Percentiles rank a stretch among this genome's conserved stretches.
Conservation (phyloP, 345 rosid species). For the Anastatica hierochuntica region DNA sequence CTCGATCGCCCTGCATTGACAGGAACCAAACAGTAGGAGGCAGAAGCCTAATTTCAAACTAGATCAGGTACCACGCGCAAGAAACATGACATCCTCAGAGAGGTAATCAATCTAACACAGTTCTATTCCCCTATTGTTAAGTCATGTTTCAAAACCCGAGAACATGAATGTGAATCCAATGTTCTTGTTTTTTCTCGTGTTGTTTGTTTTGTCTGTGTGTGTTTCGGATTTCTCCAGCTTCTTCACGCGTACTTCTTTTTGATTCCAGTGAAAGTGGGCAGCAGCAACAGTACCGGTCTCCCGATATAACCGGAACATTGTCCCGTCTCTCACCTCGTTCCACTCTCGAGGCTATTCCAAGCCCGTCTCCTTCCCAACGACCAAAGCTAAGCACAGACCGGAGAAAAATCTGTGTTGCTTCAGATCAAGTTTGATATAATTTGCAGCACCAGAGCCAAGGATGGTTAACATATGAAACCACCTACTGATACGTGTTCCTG, state of each 20-base stretch:
- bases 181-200: slow-evolving; percentile 5
- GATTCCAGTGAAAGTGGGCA: slow-evolving; percentile 44
- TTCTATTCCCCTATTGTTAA: neutral
- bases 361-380: slow-evolving; percentile 31
- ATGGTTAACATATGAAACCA: too few relatives aligned
- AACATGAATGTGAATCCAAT: too few relatives aligned
- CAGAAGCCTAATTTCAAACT: slow-evolving; percentile 30
- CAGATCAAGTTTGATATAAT: slow-evolving; percentile 10
- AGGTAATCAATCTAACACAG: slow-evolving; percentile 26
- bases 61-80: slow-evolving; percentile 31
- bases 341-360: slow-evolving; percentile 41
- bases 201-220: too few relatives aligned
- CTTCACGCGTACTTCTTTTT: slow-evolving; percentile 38
- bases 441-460: too few relatives aligned
- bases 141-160: neutral
- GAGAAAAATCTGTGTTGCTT: slow-evolving; percentile 8
- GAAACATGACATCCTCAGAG: slow-evolving; percentile 32
- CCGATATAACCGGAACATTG: slow-evolving; percentile 28
- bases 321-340: slow-evolving; percentile 42
- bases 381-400: slow-evolving; percentile 17
- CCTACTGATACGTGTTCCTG: too few relatives aligned
- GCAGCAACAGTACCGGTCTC: slow-evolving; percentile 25
- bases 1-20: neutral
- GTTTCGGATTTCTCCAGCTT: slow-evolving; percentile 33
- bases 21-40: slow-evolving; percentile 45